Conservation (phyloP, 331 rosid species). For the Dryas integrifolia region DNA sequence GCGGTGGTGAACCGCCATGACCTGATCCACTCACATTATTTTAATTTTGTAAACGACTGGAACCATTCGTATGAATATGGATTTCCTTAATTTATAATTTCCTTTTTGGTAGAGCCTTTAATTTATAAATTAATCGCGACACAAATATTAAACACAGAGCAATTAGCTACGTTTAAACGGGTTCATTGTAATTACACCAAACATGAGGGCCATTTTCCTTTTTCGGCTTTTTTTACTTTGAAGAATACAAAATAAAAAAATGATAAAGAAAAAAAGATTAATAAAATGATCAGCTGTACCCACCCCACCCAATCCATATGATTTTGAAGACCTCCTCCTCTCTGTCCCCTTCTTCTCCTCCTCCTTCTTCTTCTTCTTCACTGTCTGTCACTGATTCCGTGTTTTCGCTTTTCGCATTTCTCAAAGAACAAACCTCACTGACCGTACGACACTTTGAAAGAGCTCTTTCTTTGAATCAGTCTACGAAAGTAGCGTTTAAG, state of each 20-base stretch:
- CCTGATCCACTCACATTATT: background rate
- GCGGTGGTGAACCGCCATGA: background rate
- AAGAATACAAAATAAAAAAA: background rate
- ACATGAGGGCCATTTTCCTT: background rate
- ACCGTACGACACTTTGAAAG: constrained; percentile 12
- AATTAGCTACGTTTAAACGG: background rate
- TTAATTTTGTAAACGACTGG: background rate
- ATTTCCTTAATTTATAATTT: background rate
- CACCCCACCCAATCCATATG: constrained; percentile 56
- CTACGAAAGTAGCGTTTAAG: constrained; percentile 6
- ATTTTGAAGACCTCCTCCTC: constrained; percentile 1
- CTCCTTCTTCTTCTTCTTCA: constrained; percentile 27
- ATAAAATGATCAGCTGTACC: constrained; percentile 41
- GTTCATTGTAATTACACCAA: background rate
- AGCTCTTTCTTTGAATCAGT: constrained; percentile 34
- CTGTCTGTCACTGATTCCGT: constrained; percentile 44
- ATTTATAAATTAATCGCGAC: background rate
- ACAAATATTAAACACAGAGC: background rate
- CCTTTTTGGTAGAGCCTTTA: too few species aligned
- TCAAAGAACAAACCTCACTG: constrained; percentile 22
- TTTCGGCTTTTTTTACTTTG: background rate
- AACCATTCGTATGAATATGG: background rate
- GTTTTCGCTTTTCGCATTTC: constrained; percentile 19
- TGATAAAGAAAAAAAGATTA: background rate
- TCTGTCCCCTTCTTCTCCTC: constrained; percentile 9